Evolutionary conservation across 768 basidiomycete genomes (phyloP).

Genomic region (Megacollybia marginata): DNA sequence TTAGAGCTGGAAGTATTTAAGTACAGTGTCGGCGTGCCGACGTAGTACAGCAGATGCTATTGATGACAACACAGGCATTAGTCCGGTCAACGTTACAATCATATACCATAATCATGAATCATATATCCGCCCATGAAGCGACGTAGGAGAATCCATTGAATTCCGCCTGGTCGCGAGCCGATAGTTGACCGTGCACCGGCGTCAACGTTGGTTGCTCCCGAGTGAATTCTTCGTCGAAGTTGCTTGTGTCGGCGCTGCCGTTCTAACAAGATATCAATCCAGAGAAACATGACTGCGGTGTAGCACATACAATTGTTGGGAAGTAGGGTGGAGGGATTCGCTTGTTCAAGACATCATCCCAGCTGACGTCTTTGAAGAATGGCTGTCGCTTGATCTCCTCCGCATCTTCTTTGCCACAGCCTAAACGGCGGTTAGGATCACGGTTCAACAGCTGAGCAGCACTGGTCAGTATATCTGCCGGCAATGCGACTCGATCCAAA

Average conservation of each 20-base stretch:
- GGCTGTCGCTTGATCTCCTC: slow-evolving; percentile 96
- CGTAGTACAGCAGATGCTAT: slow-evolving; percentile 2
- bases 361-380: slow-evolving; percentile 98
- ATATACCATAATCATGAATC: slow-evolving; percentile 20
- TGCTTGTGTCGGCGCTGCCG: slow-evolving; percentile 81
- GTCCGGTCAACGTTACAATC: slow-evolving; percentile 20
- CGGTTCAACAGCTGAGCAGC: slow-evolving; percentile 76
- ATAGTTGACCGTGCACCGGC: slow-evolving; percentile 92
- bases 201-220: slow-evolving; percentile 94
- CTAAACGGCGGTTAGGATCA: slow-evolving; percentile 85
- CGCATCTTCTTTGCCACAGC: slow-evolving; percentile 87
- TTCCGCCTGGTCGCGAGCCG: slow-evolving; percentile 84
- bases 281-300: not conserved
- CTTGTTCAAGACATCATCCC: slow-evolving; percentile 95
- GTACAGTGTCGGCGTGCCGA: slow-evolving; percentile 25
- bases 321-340: slow-evolving; percentile 96
- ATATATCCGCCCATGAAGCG: slow-evolving; percentile 56
- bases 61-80: slow-evolving; percentile 19
- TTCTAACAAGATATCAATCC: slow-evolving; percentile 36
- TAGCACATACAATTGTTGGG: slow-evolving; percentile 77
- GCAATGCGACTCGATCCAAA: slow-evolving; percentile 19
- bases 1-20: slow-evolving; percentile 26
- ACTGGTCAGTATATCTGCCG: not conserved
- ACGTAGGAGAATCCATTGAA: slow-evolving; percentile 99
- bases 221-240: slow-evolving; percentile 98